Evolutionary conservation across 2,329 filamentous ascomycete species (phyloP).

Genomic region (Harringtonia aguacate): DNA sequence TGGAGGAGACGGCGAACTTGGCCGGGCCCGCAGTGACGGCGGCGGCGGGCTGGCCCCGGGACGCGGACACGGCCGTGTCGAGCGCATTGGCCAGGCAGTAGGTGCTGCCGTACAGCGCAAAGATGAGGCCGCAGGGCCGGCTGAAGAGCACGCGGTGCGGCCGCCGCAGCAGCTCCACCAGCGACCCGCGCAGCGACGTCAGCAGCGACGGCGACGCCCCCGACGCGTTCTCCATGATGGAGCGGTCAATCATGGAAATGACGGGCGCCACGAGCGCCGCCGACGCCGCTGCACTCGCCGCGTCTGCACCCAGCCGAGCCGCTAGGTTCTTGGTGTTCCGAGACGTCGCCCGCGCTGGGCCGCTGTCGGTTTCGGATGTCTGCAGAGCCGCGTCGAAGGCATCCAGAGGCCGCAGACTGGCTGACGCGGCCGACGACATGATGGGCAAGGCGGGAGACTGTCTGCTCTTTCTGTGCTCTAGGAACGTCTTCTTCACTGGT

Average conservation of each 20-base stretch:
- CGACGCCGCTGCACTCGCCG: conserved; percentile 51
- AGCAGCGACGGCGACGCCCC: conserved; percentile 50
- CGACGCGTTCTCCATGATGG: conserved; percentile 75
- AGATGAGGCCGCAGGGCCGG: conserved; percentile 58
- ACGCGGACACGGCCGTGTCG: conserved; percentile 66
- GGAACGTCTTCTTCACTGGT: too few relatives aligned
- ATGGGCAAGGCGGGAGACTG: too few relatives aligned
- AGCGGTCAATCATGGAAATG: conserved; percentile 82
- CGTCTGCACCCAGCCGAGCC: conserved; percentile 26
- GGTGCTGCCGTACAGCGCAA: conserved; percentile 73
- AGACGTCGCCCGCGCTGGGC: too few relatives aligned
- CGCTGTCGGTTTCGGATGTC: too few relatives aligned
- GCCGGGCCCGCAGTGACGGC: conserved; percentile 60
- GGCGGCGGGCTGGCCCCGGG: conserved; percentile 43
- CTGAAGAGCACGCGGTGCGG: conserved; percentile 53
- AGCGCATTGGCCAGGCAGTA: conserved; percentile 82
- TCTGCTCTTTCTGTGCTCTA: too few relatives aligned
- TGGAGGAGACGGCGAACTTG: conserved; percentile 73
- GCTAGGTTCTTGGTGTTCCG: conserved; percentile 13
- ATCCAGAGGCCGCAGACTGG: too few relatives aligned
- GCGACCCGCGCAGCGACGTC: conserved; percentile 47
- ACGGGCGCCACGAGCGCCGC: conserved; percentile 70
- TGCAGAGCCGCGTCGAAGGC: too few relatives aligned
- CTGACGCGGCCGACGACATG: too few relatives aligned
- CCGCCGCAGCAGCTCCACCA: conserved; percentile 42